Evolutionary conservation across 345 rosid species (phyloP), one percentile per base, ranked within the genome.

Genomic region (Salix koriyanagi): DNA sequence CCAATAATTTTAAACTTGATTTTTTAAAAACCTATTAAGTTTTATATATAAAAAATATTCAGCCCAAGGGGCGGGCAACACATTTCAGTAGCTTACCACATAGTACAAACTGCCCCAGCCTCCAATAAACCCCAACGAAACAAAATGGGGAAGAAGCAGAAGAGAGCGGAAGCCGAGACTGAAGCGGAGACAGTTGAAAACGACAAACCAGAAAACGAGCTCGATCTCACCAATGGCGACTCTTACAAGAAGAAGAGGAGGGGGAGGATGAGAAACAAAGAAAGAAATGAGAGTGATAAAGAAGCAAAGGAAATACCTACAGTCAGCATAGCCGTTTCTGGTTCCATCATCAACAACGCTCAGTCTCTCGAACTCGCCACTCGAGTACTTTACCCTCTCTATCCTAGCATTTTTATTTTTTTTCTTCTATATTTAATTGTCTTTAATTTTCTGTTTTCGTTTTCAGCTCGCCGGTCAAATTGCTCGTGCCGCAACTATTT

Each of bases 361-460:
- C 98, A 96, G 70, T 96, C 99, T 50, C 91, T 91, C 65, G 98
- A 93, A 73, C 97, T 93, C 69, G 97, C 98, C 50, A 91, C 98
- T 68, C 92, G 98, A 34, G 98, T 95, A 91, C 41, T 1, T 3
- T 77, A 68, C 71, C 15, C 70, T 78, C 54, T 56, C 76, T 32
- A 4, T 67, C 2, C 52, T 70, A 46, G 41, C 37, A 10, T 67
- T n/a, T 34, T 25, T 10, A 39, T n/a, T 61, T 52, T 61, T 52
- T 3, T 41, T 41, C 44, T 41, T 41, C 44, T 41, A 41, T 41
- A 41, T 41, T 41, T 11, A 41, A 36, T 30, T 14, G 30, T 37
- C 19, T 52, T 39, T 25, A 7, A 67, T 12, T 50, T 69, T 30
- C 4, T 19, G 37, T 36, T 15, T 2, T 73, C 19, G 0, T 52